Percentiles rank a stretch among this genome's conserved stretches.
Evolutionary conservation across 2,329 filamentous ascomycete genomes (phyloP).

Genomic region (Fusarium secorum): DNA sequence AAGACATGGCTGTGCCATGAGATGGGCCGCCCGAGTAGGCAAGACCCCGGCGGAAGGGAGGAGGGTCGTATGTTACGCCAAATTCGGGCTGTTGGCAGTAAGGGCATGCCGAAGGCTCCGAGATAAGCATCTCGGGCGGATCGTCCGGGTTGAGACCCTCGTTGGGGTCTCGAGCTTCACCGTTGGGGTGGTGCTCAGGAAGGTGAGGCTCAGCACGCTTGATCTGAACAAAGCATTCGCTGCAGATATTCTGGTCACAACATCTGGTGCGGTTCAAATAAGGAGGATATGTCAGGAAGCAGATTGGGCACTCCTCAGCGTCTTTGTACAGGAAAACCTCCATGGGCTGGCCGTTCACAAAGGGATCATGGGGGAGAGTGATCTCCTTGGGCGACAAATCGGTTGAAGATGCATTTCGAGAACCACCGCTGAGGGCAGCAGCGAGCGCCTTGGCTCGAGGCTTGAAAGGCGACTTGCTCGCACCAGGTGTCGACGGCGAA

Average conservation of each 20-base stretch:
- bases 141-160: slow-evolving; percentile 56
- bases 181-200: slow-evolving; percentile 75
- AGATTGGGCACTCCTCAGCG: slow-evolving; percentile 90
- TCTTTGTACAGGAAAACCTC: slow-evolving; percentile 96
- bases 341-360: slow-evolving; percentile 91
- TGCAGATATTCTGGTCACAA: slow-evolving; percentile 96
- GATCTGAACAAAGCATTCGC: slow-evolving; percentile 98
- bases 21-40: slow-evolving; percentile 62
- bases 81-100: slow-evolving; percentile 97
- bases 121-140: slow-evolving; percentile 74
- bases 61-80: slow-evolving; percentile 92
- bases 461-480: slow-evolving; percentile 68
- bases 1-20: slow-evolving; percentile 79
- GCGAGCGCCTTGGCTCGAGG: slow-evolving; percentile 89
- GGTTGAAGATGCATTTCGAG: slow-evolving; percentile 73
- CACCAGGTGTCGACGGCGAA: slow-evolving; percentile 55
- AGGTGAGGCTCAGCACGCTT: slow-evolving; percentile 92
- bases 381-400: slow-evolving; percentile 81
- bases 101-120: slow-evolving; percentile 89
- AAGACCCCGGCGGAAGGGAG: slow-evolving; percentile 86
- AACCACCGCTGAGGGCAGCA: slow-evolving; percentile 76
- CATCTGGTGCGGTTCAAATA: slow-evolving; percentile 94
- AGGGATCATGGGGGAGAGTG: slow-evolving; percentile 81
- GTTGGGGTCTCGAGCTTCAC: slow-evolving; percentile 48
- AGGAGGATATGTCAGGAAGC: slow-evolving; percentile 93